These are phyloP conservation scores for Schizochytrium sp. DNA, from an alignment of 108 stramenopile genomes.

Conservation along the genomic window DNA sequence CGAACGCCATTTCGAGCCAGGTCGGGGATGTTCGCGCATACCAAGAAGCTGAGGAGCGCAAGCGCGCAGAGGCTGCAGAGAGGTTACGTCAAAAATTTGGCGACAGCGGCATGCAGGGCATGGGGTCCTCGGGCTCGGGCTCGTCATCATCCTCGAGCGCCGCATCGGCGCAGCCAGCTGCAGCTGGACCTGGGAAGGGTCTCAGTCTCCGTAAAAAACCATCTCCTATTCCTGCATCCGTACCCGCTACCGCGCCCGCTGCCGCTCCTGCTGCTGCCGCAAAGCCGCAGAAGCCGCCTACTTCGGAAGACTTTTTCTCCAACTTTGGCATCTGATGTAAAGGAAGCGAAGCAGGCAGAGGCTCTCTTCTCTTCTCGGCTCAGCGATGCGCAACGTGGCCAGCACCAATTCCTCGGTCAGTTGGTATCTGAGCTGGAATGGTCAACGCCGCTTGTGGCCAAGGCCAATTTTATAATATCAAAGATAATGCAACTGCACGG, in stretches of 20 bases:
- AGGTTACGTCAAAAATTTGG: neutral
- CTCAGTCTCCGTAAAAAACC: neutral
- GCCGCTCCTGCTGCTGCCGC: neutral
- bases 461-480: no score
- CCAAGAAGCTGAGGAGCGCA: neutral
- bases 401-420: no score
- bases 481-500: no score
- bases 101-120: neutral
- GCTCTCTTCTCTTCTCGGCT: no score
- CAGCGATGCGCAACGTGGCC: no score
- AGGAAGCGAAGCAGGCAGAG: no score
- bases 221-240: neutral
- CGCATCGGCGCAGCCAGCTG: no score
- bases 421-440: no score
- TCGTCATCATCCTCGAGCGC: neutral
- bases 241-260: neutral
- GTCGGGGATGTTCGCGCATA: neutral
- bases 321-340: neutral
- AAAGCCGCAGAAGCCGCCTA: neutral
- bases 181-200: neutral
- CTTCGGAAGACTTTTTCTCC: neutral
- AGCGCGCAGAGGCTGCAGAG: neutral
- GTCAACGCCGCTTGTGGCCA: no score
- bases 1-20: neutral
- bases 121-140: neutral